Base-by-base conservation (phyloP, 208 protist species). In the Trypanosoma cruzi region DNA sequence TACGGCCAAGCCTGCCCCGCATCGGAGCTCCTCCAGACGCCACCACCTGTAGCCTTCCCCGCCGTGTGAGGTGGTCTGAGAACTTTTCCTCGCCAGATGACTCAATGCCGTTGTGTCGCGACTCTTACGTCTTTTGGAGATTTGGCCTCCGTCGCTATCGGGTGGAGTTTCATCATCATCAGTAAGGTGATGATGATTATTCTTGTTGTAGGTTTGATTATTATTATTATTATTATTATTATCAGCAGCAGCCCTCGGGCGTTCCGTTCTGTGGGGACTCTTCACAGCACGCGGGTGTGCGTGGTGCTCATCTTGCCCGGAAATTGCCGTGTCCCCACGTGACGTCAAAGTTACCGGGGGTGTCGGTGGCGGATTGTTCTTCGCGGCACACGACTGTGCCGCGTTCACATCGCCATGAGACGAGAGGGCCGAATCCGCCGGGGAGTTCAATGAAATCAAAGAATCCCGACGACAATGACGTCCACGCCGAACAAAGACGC, bases 1-100 rank as follows among this genome's bases (percentile, higher is more conserved):
- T 56, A 85, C 69, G 31, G 86, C 71, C 0, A 92, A 52, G 6
- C 89, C 89, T 1, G 73, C 78, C 26, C 89, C 89, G 29, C 86
- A 78, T 46, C 84, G 84, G 24, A 94, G 77, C 31, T 85, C 72
- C 16, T 73, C 66, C 24, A 88, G 75, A 26, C 53, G 31, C 77
- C 78, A 90, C 80, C 80, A 88, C 32, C 56, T 62, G 42, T 64
- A 48, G 7, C 16, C 18, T 34, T 57, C 53, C 28, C 8, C 22
- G 48, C 48, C 48, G 20, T 18, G 11, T 26, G 48, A 1, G 16
- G 48, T 26, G 48, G 1, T 8, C 48, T 11, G 20, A 52, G 2
- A 18, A 26, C 16, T 52, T 4, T 52, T 11, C 11, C 22, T 18
- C 48, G 3, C 22, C 7, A 5, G 16, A n/a, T n/a, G 16, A n/a